A percentile compares a stretch with the other conserved stretches of the same genome.
These are phyloP conservation scores for Boletellus dicymbophilus DNA, from an alignment of 1,284 basidiomycete genomes.

Conservation along the genomic window DNA sequence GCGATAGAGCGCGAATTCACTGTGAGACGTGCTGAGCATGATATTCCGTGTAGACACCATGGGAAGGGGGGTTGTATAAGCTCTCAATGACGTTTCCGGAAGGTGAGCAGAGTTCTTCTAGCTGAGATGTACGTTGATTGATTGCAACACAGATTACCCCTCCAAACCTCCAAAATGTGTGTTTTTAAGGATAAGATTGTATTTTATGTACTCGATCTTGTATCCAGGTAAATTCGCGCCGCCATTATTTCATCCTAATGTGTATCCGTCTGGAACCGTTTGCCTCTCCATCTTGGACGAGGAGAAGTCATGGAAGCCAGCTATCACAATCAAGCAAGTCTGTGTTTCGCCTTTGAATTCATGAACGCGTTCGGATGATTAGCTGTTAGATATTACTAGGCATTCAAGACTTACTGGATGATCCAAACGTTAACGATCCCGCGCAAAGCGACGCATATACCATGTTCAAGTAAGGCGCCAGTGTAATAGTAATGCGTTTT, in stretches of 20 bases:
- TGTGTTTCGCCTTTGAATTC: conserved; percentile 20
- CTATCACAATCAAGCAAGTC: conserved; percentile 98
- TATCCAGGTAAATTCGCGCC: conserved; percentile 92
- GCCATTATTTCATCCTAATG: conserved; percentile 97
- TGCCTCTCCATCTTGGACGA: conserved; percentile 98
- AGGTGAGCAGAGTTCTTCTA: conserved; percentile 48
- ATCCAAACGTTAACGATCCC: conserved; percentile 94
- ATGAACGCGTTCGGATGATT: background rate
- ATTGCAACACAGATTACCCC: conserved; percentile 74
- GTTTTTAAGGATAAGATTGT: conserved; percentile 22
- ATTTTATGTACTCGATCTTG: conserved; percentile 4
- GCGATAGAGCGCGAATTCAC: conserved; percentile 33
- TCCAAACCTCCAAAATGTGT: conserved; percentile 95
- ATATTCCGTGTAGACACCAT: conserved; percentile 72
- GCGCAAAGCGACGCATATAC: conserved; percentile 98
- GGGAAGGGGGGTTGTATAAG: conserved; percentile 96
- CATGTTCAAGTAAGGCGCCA: conserved; percentile 85
- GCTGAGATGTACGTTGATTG: background rate
- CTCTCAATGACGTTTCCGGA: conserved; percentile 94
- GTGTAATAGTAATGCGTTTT: background rate
- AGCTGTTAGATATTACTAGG: conserved; percentile 83
- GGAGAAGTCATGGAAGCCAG: conserved; percentile 99
- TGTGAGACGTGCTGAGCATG: conserved; percentile 17
- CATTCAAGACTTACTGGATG: conserved; percentile 92
- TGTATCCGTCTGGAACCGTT: conserved; percentile 98